Conservation (phyloP, 331 rosid species). For the Ulmus americana region DNA sequence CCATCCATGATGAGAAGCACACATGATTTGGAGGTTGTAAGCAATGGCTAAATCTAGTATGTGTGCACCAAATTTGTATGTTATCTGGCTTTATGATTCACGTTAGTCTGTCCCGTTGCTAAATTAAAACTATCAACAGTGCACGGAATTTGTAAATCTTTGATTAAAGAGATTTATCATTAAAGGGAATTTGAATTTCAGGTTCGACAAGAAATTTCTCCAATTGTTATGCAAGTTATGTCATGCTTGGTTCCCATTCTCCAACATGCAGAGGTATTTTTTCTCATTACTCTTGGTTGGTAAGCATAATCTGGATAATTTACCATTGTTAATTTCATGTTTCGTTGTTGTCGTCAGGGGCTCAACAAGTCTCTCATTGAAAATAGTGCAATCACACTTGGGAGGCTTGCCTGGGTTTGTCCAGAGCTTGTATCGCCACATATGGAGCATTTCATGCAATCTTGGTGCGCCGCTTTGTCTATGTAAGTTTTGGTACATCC, state of each 20-base stretch:
- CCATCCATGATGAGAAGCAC: background rate
- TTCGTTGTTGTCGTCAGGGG: constrained; percentile 43
- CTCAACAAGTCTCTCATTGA: constrained; percentile 82
- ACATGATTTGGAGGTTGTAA: constrained; percentile 1
- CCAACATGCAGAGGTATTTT: constrained; percentile 74
- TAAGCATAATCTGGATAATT: background rate
- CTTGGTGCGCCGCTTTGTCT: constrained; percentile 95
- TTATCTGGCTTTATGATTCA: background rate
- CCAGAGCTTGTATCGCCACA: constrained; percentile 95
- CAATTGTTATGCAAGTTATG: constrained; percentile 66
- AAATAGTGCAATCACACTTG: constrained; percentile 94
- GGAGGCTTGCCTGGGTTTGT: constrained; percentile 99
- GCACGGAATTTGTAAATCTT: background rate
- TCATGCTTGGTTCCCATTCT: constrained; percentile 84
- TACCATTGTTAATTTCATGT: constrained; percentile 25
- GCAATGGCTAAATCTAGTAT: background rate
- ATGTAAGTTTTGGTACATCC: constrained; percentile 36
- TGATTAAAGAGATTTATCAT: background rate
- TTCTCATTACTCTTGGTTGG: constrained; percentile 14
- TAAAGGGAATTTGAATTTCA: constrained; percentile 34
- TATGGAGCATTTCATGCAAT: constrained; percentile 96
- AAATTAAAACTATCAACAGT: background rate
- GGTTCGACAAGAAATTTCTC: constrained; percentile 92
- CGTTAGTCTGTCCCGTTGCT: constrained; percentile 8
- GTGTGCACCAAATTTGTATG: background rate